phyloP scores from a whole-genome alignment of 176 grass and related monocot species.

The barley (Hordeum vulgare) region DNA sequence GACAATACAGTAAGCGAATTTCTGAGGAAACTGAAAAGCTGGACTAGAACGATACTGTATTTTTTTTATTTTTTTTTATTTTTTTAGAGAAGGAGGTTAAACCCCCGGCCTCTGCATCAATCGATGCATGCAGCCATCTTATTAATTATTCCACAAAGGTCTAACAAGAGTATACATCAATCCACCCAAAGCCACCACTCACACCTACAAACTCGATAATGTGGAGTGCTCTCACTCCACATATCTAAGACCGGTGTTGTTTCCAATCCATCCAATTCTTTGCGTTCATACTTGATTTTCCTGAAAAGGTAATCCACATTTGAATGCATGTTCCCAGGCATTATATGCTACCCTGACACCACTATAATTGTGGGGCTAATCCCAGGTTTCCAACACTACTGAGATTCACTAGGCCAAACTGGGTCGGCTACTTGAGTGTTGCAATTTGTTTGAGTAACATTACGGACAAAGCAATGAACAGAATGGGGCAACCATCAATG shows the following conservation, averaged over 20 bases:
- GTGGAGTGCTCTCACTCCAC: too few species aligned
- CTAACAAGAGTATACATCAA: too few species aligned
- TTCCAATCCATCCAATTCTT: too few species aligned
- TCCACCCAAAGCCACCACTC: too few species aligned
- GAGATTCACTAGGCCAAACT: conserved; percentile 4
- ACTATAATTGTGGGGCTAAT: not conserved
- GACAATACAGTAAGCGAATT: not conserved
- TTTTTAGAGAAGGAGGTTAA: too few species aligned
- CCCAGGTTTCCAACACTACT: not conserved
- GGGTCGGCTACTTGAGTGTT: not conserved
- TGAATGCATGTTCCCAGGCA: conserved; percentile 3
- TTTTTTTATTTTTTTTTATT: too few species aligned
- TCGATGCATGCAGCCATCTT: too few species aligned
- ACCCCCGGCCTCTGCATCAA: too few species aligned
- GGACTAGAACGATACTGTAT: not conserved
- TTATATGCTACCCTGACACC: not conserved
- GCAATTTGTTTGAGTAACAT: not conserved
- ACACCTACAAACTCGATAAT: too few species aligned
- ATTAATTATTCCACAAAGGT: too few species aligned
- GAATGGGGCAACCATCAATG: conserved; percentile 1
- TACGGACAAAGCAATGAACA: not conserved
- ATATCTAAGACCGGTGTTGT: too few species aligned
- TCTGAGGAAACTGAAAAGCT: not conserved
- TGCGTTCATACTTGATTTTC: not conserved
- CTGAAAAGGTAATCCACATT: conserved; percentile 3